Evolutionary conservation across 306 rosid species (phyloP).

Genomic region (Gastrolobium bilobum): DNA sequence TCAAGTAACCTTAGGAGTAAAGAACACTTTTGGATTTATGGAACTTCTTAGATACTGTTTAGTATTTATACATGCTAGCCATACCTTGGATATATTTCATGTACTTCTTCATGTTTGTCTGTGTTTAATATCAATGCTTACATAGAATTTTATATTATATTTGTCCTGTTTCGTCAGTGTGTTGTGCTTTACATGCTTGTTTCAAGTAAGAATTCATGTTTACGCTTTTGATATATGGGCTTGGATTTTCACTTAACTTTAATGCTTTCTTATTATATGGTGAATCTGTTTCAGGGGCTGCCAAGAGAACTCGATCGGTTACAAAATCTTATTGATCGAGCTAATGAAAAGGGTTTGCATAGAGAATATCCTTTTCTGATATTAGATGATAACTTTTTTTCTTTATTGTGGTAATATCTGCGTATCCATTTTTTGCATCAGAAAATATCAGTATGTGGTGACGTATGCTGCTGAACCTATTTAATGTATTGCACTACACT

Average conservation of each 20-base stretch:
- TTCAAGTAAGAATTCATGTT: conserved; percentile 11
- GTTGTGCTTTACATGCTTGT: conserved; percentile 18
- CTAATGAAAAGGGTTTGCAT: conserved; percentile 94
- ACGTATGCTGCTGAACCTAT: conserved; percentile 28
- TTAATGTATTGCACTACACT: conserved; percentile 12
- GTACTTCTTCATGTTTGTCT: conserved; percentile 15
- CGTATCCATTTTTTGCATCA: conserved; percentile 17
- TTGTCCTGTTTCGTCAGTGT: conserved; percentile 18
- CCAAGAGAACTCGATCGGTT: conserved; percentile 65
- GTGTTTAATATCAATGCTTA: conserved; percentile 1
- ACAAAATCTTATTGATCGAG: conserved; percentile 76
- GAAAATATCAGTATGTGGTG: conserved; percentile 30
- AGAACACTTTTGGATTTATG: neutral
- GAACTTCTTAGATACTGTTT: conserved; percentile 25
- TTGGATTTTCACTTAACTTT: conserved; percentile 50
- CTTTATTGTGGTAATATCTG: conserved; percentile 7
- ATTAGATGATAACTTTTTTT: conserved; percentile 19
- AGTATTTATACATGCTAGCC: conserved; percentile 9
- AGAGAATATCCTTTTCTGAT: conserved; percentile 87
- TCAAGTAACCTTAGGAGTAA: neutral
- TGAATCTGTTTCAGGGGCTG: conserved; percentile 73
- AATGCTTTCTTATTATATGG: conserved; percentile 47
- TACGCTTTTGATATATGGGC: conserved; percentile 33
- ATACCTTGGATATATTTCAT: conserved; percentile 26
- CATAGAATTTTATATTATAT: neutral